Percentiles rank a stretch among this genome's conserved stretches.
These are phyloP conservation scores for Daldinia eschscholtzii DNA, from an alignment of 2,329 filamentous ascomycete genomes.

Conservation along the genomic window DNA sequence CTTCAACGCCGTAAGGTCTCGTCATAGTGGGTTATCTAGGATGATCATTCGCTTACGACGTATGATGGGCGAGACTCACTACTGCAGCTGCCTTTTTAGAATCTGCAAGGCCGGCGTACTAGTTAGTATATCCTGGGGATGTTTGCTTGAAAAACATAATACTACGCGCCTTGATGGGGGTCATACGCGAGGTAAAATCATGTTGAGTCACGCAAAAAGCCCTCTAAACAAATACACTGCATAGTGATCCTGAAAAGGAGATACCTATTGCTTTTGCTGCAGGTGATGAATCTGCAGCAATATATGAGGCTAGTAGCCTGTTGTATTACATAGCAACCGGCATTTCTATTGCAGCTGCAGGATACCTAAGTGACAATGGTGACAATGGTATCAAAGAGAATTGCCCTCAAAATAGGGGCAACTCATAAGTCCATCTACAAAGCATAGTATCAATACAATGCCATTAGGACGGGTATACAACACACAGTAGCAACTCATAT, in stretches of 20 bases:
- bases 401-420: constrained; percentile 1
- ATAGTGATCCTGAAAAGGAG: not conserved
- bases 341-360: not conserved
- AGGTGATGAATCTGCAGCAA: not conserved
- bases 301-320: no score
- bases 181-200: not conserved
- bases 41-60: constrained; percentile 13
- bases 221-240: not conserved
- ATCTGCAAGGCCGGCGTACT: constrained; percentile 9
- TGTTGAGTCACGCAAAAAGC: not conserved
- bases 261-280: not conserved
- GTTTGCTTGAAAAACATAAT: constrained; percentile 11
- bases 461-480: not conserved
- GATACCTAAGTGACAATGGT: not conserved
- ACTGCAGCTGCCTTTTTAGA: constrained; percentile 7
- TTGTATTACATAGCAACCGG: not conserved
- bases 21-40: constrained; percentile 6
- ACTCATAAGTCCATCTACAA: not conserved
- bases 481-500: not conserved
- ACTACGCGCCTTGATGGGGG: not conserved
- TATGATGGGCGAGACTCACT: constrained; percentile 13
- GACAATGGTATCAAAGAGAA: not conserved
- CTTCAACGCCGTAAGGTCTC: constrained; percentile 2
- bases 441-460: not conserved
- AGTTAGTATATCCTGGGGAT: not conserved